These are phyloP conservation scores for Claviceps sp. DNA, from an alignment of 2,329 filamentous ascomycete genomes.

Conservation along the genomic window DNA sequence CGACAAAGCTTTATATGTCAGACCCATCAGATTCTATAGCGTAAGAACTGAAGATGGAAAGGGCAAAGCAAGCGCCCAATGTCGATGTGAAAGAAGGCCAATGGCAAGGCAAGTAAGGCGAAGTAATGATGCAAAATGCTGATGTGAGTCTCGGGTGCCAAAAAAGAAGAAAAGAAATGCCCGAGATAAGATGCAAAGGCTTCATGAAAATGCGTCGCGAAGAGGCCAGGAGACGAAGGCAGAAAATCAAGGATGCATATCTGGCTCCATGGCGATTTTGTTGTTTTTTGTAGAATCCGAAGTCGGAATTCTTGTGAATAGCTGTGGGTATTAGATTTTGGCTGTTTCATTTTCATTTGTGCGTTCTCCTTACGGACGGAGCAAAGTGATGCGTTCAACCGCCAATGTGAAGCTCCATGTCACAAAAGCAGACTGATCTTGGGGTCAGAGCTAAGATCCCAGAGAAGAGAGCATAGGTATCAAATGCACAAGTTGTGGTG, in stretches of 20 bases:
- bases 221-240: neutral
- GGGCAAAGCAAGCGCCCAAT: constrained; percentile 10
- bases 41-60: constrained; percentile 9
- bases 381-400: neutral
- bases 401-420: neutral
- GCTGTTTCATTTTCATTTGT: neutral
- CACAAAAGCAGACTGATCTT: neutral
- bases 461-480: constrained; percentile 12
- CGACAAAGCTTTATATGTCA: neutral
- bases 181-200: neutral
- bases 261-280: neutral
- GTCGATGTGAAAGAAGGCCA: constrained; percentile 3
- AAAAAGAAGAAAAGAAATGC: neutral
- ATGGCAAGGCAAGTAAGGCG: constrained; percentile 1
- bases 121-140: neutral
- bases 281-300: neutral
- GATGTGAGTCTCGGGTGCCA: constrained; percentile 1
- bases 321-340: neutral
- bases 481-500: constrained; percentile 6
- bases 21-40: neutral
- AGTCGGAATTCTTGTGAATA: neutral
- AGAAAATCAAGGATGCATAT: neutral
- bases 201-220: neutral
- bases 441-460: neutral
- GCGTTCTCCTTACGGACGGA: neutral